These are phyloP conservation scores for Ceratobasidium sp. DNA, from an alignment of 1,284 basidiomycete genomes.

Conservation along the genomic window DNA sequence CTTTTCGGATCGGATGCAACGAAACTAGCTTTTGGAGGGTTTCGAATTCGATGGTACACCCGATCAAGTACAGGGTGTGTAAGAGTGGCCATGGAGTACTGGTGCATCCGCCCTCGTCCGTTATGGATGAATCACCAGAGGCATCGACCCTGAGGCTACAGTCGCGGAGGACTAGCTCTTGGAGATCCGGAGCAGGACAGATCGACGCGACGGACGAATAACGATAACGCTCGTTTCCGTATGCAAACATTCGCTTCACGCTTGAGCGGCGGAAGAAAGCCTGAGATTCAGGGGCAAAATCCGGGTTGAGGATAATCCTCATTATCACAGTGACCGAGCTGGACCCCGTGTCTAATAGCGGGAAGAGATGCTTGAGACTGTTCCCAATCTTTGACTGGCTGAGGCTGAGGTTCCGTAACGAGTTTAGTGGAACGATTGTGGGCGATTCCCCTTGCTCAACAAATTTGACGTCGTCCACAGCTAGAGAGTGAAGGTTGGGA, in stretches of 20 bases:
- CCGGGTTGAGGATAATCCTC: neutral
- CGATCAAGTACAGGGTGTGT: neutral
- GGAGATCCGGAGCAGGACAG: conserved; percentile 1
- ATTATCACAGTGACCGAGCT: neutral
- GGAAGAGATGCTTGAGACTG: neutral
- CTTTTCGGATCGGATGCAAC: neutral
- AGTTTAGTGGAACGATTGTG: neutral
- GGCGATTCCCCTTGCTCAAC: neutral
- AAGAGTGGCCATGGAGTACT: neutral
- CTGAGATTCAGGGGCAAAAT: neutral
- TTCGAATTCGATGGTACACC: neutral
- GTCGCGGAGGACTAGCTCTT: neutral
- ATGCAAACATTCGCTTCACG: neutral
- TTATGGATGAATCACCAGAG: neutral
- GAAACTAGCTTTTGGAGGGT: neutral
- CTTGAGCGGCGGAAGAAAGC: neutral
- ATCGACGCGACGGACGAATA: neutral
- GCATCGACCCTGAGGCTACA: neutral
- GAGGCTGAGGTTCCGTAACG: neutral
- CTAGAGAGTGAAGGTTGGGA: neutral
- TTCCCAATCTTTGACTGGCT: neutral
- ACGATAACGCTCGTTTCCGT: neutral
- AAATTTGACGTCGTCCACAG: neutral
- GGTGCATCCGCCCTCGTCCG: neutral
- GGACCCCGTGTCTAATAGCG: neutral